Base-by-base conservation (phyloP, 2,329 filamentous ascomycete species). In the Cladosporium sp. region DNA sequence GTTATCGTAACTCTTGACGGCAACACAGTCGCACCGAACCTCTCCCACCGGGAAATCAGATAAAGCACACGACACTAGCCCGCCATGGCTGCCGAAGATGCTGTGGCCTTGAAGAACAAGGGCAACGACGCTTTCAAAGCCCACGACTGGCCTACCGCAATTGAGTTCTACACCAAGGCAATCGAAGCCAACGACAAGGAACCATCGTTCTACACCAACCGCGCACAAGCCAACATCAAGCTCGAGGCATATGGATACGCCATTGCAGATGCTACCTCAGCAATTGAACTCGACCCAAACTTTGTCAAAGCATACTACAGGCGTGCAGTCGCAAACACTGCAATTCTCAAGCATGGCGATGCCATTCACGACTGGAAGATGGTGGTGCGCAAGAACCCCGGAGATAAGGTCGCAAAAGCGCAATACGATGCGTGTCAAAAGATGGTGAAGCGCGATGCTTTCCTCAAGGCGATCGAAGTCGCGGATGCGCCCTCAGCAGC, bases 261-360 rank as follows among this genome's bases (percentile, higher is more conserved):
- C 22, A 88, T 97, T 66, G 81, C 86, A 53, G 94, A 99, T 76
- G 91, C 93, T 32, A 90, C 89, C 54, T 95, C 90, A 74, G 94
- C 94, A 15, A 86, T 97, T 69, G 91, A 96, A 71, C 79, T 97
- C 59, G 90, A 97, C 70, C 85, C 91, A 15, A 84, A 85, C 68
- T 91, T 96, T 72, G 83, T 93, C 73, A 97, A 97, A 86, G 94
- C 93, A 54, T 96, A 94, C 77, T 99, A 96, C 80, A 86, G 94
- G 71, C 86, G 94, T 76, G 94, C 93, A 53, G 84, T 96, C 22
- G 92, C 93, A 51, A 90, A 94, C 68, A 91, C 92, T 32, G 93
- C 93, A 58, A 97, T 97, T 61, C 81, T 97, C 56, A 87, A 87
- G 71, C 90, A 93, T 66, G 87, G 87, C 70, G 93, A 96, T 61